Evolutionary conservation across 169 alveolate species (phyloP).

Genomic region (Plasmodium vivax): DNA sequence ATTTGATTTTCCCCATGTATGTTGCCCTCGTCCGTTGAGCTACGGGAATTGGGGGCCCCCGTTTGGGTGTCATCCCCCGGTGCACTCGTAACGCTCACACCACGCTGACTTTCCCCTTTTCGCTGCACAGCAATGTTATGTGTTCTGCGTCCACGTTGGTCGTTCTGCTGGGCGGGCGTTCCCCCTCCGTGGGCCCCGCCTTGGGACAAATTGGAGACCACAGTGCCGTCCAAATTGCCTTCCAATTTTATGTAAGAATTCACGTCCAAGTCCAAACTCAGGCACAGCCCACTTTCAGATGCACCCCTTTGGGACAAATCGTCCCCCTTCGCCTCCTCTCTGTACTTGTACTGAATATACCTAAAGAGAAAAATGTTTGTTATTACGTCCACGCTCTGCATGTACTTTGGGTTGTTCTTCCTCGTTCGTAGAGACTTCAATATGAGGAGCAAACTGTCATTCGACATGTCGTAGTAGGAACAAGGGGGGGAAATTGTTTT

Average conservation of each 20-base stretch:
- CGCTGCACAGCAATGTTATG: neutral
- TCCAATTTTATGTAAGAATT: neutral
- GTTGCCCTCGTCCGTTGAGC: neutral
- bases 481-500: conserved; percentile 4
- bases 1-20: neutral
- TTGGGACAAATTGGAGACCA: neutral
- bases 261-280: neutral
- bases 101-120: neutral
- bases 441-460: conserved; percentile 42
- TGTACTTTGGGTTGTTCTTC: conserved; percentile 28
- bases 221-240: neutral
- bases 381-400: conserved; percentile 31
- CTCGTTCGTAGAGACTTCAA: conserved; percentile 22
- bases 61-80: neutral
- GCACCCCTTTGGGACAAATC: conserved; percentile 9
- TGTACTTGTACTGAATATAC: conserved; percentile 39
- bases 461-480: conserved; percentile 22
- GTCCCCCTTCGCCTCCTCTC: neutral
- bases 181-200: neutral
- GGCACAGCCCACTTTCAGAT: neutral
- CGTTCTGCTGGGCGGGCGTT: neutral
- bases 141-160: neutral
- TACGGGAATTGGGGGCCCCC: neutral
- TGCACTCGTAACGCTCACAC: neutral
- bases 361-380: conserved; percentile 54